Conservation (phyloP, 441 rosid species). For the Erodium chrysanthum region DNA sequence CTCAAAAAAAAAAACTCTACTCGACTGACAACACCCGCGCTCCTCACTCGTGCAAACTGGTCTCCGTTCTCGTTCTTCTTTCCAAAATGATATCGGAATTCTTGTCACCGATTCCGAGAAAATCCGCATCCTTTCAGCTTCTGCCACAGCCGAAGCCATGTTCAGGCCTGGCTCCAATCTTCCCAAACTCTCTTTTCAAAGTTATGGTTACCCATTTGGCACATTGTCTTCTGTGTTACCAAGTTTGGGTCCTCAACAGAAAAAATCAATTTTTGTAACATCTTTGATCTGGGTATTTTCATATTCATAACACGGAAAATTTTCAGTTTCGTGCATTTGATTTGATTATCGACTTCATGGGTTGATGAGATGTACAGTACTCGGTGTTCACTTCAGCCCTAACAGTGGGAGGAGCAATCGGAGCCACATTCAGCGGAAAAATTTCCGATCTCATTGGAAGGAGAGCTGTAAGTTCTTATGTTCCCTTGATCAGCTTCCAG, state of each 20-base stretch:
- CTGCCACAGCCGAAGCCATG: neutral
- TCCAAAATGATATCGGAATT: neutral
- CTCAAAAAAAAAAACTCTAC: no score
- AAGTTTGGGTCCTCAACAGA: neutral
- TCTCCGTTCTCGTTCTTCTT: neutral
- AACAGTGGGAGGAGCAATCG: constrained; percentile 59
- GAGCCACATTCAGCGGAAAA: constrained; percentile 55
- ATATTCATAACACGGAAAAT: neutral
- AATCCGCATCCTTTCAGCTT: neutral
- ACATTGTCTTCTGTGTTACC: neutral
- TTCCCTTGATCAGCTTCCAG: neutral
- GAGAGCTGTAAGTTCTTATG: constrained; percentile 39
- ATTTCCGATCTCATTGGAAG: constrained; percentile 52
- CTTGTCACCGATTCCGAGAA: neutral
- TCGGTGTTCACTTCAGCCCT: constrained; percentile 63
- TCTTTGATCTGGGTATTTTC: neutral
- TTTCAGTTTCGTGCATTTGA: neutral
- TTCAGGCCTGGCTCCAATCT: neutral
- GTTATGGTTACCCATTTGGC: neutral
- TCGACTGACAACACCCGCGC: no score
- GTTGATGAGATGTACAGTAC: constrained; percentile 33
- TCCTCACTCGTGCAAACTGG: no score
- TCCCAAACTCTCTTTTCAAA: neutral
- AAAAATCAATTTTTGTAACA: neutral
- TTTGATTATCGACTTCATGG: no score